Percentiles rank a stretch among this genome's conserved stretches.
Conservation (phyloP, 192 early-diverging fungal genomes). For the Thamnidium elegans region DNA sequence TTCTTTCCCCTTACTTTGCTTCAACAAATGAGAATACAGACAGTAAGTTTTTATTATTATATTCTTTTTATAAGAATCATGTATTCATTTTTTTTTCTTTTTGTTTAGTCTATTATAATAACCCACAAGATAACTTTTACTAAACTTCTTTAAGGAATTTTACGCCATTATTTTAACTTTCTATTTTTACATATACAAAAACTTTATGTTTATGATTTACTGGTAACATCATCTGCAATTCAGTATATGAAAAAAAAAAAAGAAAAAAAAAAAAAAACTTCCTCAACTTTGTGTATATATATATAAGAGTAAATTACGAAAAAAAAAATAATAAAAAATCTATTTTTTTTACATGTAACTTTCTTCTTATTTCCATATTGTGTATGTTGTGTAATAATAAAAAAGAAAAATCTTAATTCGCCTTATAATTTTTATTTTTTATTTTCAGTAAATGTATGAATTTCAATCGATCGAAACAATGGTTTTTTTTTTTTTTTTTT, state of each 20-base stretch:
- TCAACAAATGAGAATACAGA: background rate
- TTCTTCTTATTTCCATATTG: no score
- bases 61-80: no score
- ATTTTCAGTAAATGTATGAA: background rate
- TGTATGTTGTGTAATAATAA: no score
- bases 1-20: conserved; percentile 7
- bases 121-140: background rate
- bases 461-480: background rate
- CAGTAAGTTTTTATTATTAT: background rate
- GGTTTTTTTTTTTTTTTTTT: no score
- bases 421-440: background rate
- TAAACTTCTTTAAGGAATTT: background rate
- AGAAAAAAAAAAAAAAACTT: background rate
- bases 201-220: background rate
- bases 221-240: background rate
- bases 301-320: no score
- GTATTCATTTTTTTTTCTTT: no score
- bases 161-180: background rate
- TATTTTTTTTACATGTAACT: no score
- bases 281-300: no score
- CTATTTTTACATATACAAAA: background rate
- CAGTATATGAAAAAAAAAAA: background rate
- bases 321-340: no score
- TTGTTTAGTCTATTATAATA: no score
- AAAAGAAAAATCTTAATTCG: background rate